Evolutionary conservation across 176 grass and related monocot genomes (phyloP), one percentile per base, ranked within the genome.

Genomic region (Poa annua): DNA sequence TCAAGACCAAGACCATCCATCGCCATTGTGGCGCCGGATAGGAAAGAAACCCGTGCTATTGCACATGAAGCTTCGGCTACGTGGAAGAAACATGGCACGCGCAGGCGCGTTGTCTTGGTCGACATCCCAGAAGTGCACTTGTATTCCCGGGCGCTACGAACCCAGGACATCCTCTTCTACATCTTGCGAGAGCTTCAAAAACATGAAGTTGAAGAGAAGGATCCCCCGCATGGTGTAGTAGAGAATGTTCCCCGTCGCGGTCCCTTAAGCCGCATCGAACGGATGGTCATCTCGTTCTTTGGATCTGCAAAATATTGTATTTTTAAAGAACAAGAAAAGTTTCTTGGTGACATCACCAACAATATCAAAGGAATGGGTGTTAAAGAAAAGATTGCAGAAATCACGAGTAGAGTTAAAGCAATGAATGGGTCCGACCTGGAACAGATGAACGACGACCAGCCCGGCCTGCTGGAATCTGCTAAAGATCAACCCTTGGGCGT

Each of bases 161-260:
- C 66, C n/a, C 25, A 35, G 64, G 83, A 85, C 0, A 21, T 85
- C 5, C 75, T 78, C 25, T 85, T n/a, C 64, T 85, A 85, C 75
- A 85, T 85, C 24, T 53, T 60, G 17, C 26, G 20, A 0, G 11
- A 59, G 75, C 63, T 85, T 12, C 61, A 36, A 36, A 6, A 36
- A 36, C 35, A 36, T 1, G 3, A 36, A 36, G 35, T 5, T 36
- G 35, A 36, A 36, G 35, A 36, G 35, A 4, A 36, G 35, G 35
- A 36, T 36, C 35, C 5, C 35, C 35, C 35, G 35, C 35, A 36
- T 36, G 35, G 5, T 36, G 35, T 36, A 29, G 29, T 29, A 29
- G 29, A 29, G 29, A 29, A 29, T 29, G 29, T 29, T 29, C 29
- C 29, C 29, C 29, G 29, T 29, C 29, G 29, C 29, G 1, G 29